These are phyloP conservation scores for Penicillium sclerotigenum DNA, from an alignment of 2,329 filamentous ascomycete genomes.

Conservation along the genomic window DNA sequence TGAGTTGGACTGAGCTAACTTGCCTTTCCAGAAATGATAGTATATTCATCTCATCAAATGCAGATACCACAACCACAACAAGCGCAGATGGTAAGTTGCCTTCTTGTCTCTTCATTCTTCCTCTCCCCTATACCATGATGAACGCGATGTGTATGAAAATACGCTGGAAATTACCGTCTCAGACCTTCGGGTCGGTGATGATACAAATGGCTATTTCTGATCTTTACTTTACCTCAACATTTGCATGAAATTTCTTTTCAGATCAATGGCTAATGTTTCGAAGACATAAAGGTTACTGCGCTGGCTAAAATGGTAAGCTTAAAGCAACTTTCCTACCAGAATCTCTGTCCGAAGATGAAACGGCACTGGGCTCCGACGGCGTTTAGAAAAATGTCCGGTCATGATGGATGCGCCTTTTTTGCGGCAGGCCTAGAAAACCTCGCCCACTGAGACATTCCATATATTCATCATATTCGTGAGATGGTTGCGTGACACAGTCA, in stretches of 20 bases:
- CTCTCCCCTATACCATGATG: slow-evolving; percentile 53
- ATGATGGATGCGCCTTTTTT: slow-evolving; percentile 84
- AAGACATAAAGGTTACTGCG: slow-evolving; percentile 16
- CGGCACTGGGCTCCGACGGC: slow-evolving; percentile 95
- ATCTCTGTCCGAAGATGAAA: slow-evolving; percentile 38
- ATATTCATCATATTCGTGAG: slow-evolving; percentile 20
- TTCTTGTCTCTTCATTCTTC: slow-evolving; percentile 32
- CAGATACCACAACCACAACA: neutral
- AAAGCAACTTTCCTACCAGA: neutral
- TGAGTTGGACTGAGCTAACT: slow-evolving; percentile 21
- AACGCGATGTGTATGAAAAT: slow-evolving; percentile 51
- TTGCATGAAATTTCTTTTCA: slow-evolving; percentile 9
- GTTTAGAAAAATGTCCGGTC: slow-evolving; percentile 52
- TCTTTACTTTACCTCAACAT: slow-evolving; percentile 31
- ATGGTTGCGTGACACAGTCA: slow-evolving; percentile 21
- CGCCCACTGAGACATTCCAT: slow-evolving; percentile 73
- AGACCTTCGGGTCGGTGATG: slow-evolving; percentile 68
- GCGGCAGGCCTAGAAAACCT: slow-evolving; percentile 99
- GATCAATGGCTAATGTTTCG: slow-evolving; percentile 17
- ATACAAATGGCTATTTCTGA: slow-evolving; percentile 86
- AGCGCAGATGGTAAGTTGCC: slow-evolving; percentile 26
- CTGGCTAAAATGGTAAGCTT: slow-evolving; percentile 26
- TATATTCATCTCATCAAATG: neutral
- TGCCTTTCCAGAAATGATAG: slow-evolving; percentile 16
- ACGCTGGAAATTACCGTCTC: slow-evolving; percentile 98